Evolutionary conservation across 2,329 filamentous ascomycete species (phyloP).

Genomic region (Helicocarpus griseus): DNA sequence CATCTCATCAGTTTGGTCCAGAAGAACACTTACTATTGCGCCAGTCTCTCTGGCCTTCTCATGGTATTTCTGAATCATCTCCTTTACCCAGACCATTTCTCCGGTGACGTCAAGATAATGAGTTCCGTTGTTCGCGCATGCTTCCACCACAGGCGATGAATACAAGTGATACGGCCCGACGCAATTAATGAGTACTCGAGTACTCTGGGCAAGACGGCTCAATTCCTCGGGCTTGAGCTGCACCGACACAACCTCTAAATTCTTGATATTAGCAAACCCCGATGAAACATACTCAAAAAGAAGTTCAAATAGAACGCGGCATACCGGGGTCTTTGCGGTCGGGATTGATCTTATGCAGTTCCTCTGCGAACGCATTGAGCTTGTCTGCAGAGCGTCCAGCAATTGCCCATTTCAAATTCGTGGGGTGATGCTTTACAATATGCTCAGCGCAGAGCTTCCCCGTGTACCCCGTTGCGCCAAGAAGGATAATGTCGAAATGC

Average conservation of each 20-base stretch:
- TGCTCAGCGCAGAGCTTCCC: slow-evolving; percentile 68
- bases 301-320: slow-evolving; percentile 13
- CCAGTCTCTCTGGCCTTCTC: slow-evolving; percentile 48
- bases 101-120: slow-evolving; percentile 60
- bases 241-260: slow-evolving; percentile 35
- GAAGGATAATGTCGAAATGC: slow-evolving; percentile 56
- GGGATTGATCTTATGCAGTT: slow-evolving; percentile 56
- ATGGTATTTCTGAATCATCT: slow-evolving; percentile 54
- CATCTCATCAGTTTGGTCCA: not conserved
- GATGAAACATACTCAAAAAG: not conserved
- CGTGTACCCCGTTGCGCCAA: slow-evolving; percentile 72
- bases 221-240: slow-evolving; percentile 43
- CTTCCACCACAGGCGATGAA: slow-evolving; percentile 55
- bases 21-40: slow-evolving; percentile 42
- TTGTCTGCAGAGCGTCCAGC: slow-evolving; percentile 73
- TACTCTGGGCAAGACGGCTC: slow-evolving; percentile 43
- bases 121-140: slow-evolving; percentile 54
- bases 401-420: slow-evolving; percentile 76
- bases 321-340: slow-evolving; percentile 63
- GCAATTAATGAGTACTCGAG: slow-evolving; percentile 50
- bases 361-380: slow-evolving; percentile 57
- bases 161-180: slow-evolving; percentile 56
- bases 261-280: not conserved
- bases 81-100: slow-evolving; percentile 54
- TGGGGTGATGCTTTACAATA: slow-evolving; percentile 60